These are phyloP conservation scores for Solanum tarapatanum DNA, from an alignment of 257 asterid genomes.

Conservation along the genomic window DNA sequence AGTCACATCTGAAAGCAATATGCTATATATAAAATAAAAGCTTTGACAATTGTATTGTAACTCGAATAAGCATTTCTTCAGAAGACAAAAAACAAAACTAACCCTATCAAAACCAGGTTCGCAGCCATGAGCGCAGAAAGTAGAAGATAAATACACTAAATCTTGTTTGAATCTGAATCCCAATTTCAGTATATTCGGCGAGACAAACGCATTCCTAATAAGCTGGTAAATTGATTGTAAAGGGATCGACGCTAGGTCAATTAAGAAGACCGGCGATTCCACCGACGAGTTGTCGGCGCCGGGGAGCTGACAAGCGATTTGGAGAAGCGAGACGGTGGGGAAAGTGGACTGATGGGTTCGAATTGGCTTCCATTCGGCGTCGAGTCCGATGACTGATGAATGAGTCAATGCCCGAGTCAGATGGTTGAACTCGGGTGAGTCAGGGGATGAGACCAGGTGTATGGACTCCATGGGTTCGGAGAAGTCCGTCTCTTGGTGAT, in stretches of 20 bases:
- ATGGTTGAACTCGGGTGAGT: conserved; percentile 66
- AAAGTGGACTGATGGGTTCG: conserved; percentile 41
- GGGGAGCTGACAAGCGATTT: conserved; percentile 67
- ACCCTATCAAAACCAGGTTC: conserved; percentile 71
- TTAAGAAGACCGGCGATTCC: conserved; percentile 51
- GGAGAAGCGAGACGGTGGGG: conserved; percentile 80
- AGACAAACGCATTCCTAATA: conserved; percentile 32
- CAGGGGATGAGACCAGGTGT: conserved; percentile 36
- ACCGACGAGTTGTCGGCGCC: neutral
- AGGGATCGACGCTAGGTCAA: conserved; percentile 54
- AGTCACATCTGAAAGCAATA: neutral
- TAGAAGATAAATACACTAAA: conserved; percentile 69
- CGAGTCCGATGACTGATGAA: conserved; percentile 65
- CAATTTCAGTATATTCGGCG: conserved; percentile 45
- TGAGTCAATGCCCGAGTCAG: conserved; percentile 44
- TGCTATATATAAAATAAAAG: neutral
- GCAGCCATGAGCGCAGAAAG: conserved; percentile 57
- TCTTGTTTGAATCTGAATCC: conserved; percentile 92
- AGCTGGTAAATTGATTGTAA: conserved; percentile 46
- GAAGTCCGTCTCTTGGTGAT: neutral
- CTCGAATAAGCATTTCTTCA: neutral
- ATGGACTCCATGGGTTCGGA: conserved; percentile 26
- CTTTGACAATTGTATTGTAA: neutral
- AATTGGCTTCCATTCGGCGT: conserved; percentile 92
- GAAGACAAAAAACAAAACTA: neutral